Conservation (phyloP, 2,329 filamentous ascomycete genomes). For the Epicoccum nigrum region DNA sequence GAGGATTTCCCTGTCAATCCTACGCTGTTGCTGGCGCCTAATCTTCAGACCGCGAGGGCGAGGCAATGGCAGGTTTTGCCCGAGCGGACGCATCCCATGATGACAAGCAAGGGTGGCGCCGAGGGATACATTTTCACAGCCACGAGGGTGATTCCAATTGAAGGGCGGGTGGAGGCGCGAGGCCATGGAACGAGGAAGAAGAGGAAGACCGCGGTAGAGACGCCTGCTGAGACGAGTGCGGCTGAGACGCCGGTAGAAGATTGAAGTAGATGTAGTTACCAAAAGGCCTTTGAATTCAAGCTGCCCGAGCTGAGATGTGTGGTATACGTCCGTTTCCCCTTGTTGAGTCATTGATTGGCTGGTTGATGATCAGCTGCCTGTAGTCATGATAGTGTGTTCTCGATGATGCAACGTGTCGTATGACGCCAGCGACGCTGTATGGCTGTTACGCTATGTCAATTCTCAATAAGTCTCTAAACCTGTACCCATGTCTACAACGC, state of each 20-base stretch:
- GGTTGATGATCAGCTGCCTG: background rate
- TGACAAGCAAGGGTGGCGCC: conserved; percentile 85
- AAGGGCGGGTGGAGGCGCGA: conserved; percentile 80
- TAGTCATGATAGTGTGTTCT: background rate
- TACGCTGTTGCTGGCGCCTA: conserved; percentile 77
- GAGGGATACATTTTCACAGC: conserved; percentile 92
- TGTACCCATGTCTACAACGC: conserved; percentile 35
- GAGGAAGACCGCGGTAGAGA: conserved; percentile 58
- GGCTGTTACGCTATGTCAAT: background rate
- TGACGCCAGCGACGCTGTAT: background rate
- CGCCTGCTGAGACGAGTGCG: conserved; percentile 6
- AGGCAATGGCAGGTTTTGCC: conserved; percentile 90
- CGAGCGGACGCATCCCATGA: conserved; percentile 88
- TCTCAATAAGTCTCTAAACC: background rate
- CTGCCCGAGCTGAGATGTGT: too few relatives aligned
- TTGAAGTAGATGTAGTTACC: background rate
- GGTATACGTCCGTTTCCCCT: background rate
- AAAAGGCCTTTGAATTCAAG: background rate
- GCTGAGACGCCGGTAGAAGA: conserved; percentile 2
- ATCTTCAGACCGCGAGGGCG: conserved; percentile 79
- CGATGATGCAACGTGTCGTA: background rate
- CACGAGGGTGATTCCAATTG: conserved; percentile 77
- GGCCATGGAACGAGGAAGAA: conserved; percentile 72
- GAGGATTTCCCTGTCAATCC: conserved; percentile 88
- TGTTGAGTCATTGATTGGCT: background rate